Evolutionary conservation across 371 early-diverging fungal species (phyloP), one percentile per base, ranked within the genome.

Genomic region (Saksenaea vasiformis): DNA sequence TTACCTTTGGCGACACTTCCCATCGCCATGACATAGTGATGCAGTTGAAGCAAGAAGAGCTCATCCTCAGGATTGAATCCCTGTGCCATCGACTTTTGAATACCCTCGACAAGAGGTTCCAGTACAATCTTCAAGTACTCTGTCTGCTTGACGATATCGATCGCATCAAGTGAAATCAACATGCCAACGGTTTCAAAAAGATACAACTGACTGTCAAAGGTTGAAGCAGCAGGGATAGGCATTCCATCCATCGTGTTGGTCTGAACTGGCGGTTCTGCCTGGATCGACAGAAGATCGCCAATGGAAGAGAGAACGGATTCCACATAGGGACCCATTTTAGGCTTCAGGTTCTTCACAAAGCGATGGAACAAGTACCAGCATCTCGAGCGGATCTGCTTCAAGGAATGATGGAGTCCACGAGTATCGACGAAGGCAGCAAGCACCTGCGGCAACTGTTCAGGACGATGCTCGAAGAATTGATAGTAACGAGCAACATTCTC

Each of bases 141-240:
- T 58, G 87, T 86, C 73, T 94, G 94, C 58, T 89, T 87, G 60
- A 83, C 77, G 15, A 81, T 78, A 56, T 89, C 85, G 39, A 92
- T 79, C 39, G 72, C 73, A 26, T 91, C 90, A 28, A 89, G 78
- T 11, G 97, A 91, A 67, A 97, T 93, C 69, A 96, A 76, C 61
- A 89, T 79, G 24, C 97, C 96, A 56, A 91, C 95, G 3, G 95
- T 89, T 73, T 98, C 98, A 82, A 95, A 97, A 36, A 96, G 71
- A 70, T 91, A 94, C 31, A 93, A 71, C 73, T 97, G 96, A 60
- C 91, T 91, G 66, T 93, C 93, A 70, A 94, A 94, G 13, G 76
- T 74, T 8, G 78, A 78, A 8, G 78, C 80, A 19, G 81, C 72
- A 26, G 84, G 81, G 36, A 85, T 79, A 47, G 83, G 79, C 70